Evolutionary conservation across 352 stramenopile genomes (phyloP).

Genomic region (Thalassiosira hispida): DNA sequence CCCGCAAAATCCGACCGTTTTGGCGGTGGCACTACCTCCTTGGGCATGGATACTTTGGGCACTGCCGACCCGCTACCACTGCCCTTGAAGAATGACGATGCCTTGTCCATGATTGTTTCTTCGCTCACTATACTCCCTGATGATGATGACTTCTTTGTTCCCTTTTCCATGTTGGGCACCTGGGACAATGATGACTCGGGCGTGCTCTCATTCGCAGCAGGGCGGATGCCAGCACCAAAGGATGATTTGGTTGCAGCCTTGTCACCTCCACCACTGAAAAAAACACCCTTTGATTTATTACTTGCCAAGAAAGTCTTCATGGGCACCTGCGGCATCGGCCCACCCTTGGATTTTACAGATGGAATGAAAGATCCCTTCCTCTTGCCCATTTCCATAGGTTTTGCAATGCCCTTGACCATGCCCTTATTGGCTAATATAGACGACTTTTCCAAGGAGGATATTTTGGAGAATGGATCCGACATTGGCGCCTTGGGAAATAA

Average conservation of each 20-base stretch:
- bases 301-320: neutral
- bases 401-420: no score
- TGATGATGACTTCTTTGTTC: neutral
- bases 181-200: no score
- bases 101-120: neutral
- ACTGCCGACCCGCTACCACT: no score
- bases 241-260: neutral
- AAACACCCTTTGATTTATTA: neutral
- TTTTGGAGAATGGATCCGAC: no score
- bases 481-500: no score
- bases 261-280: neutral
- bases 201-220: no score
- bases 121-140: neutral
- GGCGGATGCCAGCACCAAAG: neutral
- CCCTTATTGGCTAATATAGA: no score
- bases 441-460: no score
- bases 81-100: neutral
- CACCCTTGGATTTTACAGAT: conserved; percentile 6
- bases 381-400: conserved; percentile 1
- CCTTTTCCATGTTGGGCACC: no score
- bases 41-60: no score
- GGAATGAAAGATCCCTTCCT: neutral
- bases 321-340: neutral
- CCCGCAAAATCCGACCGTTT: no score
- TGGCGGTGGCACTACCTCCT: no score